Percentiles rank a stretch among this genome's conserved stretches.
Conservation (phyloP, 176 grass and related monocot species). For the Tuctoria greenei region DNA sequence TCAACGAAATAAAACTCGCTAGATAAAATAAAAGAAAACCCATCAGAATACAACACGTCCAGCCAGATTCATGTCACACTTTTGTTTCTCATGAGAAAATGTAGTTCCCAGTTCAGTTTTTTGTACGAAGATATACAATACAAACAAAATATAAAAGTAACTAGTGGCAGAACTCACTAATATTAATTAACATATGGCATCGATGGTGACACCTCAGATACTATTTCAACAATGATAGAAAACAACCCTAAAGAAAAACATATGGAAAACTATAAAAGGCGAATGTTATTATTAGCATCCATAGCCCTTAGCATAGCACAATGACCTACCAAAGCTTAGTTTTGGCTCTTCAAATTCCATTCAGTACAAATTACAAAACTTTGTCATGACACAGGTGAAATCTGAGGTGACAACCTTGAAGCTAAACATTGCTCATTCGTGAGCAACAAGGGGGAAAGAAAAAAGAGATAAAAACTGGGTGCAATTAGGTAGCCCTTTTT, state of each 20-base stretch:
- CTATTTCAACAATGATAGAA: not conserved
- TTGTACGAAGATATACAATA: not conserved
- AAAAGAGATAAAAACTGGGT: not conserved
- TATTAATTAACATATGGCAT: no score
- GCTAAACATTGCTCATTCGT: slow-evolving; percentile 4
- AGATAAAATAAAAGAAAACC: no score
- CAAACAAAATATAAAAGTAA: no score
- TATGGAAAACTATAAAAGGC: slow-evolving; percentile 11
- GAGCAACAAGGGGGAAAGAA: not conserved
- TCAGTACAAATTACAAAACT: slow-evolving; percentile 9
- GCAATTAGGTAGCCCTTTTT: slow-evolving; percentile 23
- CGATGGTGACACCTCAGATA: not conserved
- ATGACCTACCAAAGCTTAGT: not conserved
- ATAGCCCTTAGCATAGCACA: not conserved
- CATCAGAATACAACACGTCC: no score
- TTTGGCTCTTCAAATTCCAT: slow-evolving; percentile 11
- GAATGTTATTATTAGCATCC: slow-evolving; percentile 19
- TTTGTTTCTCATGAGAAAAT: not conserved
- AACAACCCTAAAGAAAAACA: not conserved
- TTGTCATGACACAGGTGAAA: slow-evolving; percentile 6
- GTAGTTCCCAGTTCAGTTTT: not conserved
- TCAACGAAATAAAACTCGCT: no score
- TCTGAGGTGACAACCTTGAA: not conserved
- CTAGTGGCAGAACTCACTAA: not conserved
- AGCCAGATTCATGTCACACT: no score